These are phyloP conservation scores for Solanum hybrid DNA, from an alignment of 305 asterid species.

Conservation along the genomic window DNA sequence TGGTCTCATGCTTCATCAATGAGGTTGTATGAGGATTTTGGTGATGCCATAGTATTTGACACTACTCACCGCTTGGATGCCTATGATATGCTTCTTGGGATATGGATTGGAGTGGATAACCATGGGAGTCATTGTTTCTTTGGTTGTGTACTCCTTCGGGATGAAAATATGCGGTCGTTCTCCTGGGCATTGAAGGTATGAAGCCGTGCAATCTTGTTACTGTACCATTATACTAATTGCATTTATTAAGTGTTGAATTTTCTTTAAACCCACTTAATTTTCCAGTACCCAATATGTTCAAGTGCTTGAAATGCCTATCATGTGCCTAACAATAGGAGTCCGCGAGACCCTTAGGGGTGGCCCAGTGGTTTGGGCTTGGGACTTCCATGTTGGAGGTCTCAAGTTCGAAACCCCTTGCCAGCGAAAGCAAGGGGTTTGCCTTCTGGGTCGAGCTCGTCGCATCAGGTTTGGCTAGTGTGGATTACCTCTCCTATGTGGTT, in stretches of 20 bases:
- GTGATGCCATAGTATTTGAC: constrained; percentile 58
- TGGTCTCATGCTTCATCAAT: constrained; percentile 55
- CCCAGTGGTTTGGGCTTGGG: too few species aligned
- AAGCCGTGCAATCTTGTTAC: constrained; percentile 1
- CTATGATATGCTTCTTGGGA: constrained; percentile 61
- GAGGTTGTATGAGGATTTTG: constrained; percentile 40
- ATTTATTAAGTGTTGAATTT: not conserved
- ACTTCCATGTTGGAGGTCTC: too few species aligned
- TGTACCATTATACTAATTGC: not conserved
- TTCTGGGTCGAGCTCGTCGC: too few species aligned
- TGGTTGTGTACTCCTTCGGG: constrained; percentile 53
- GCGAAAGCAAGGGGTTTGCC: too few species aligned
- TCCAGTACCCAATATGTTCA: not conserved
- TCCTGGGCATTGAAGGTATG: constrained; percentile 64
- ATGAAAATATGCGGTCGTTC: constrained; percentile 49
- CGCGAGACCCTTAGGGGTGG: too few species aligned
- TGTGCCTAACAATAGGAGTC: not conserved
- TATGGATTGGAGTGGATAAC: constrained; percentile 64
- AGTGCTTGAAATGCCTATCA: not conserved
- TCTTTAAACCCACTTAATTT: not conserved
- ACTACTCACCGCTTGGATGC: constrained; percentile 56
- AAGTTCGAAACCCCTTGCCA: too few species aligned
- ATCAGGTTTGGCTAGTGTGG: too few species aligned
- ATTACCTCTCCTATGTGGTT: too few species aligned
- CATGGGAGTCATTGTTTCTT: constrained; percentile 50